Base-by-base conservation (phyloP, 768 basidiomycete genomes). In the Leccinum subtestaceum region DNA sequence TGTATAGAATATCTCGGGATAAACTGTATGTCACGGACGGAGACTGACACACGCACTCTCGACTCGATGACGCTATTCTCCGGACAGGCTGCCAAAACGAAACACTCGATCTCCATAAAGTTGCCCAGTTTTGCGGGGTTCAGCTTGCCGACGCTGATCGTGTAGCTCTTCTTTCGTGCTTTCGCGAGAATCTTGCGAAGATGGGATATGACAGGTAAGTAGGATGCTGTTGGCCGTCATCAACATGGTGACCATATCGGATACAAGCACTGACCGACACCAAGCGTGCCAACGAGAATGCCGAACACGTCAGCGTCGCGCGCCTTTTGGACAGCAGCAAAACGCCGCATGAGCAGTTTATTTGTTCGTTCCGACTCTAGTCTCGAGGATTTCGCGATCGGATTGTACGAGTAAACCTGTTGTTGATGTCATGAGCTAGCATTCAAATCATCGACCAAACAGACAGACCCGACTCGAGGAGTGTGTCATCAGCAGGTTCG, bases 31-130 rank as follows among this genome's bases (percentile, higher is more conserved):
- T 12, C 17, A 25, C n/a, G 1, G 3, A 17, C 25, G 47, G 15
- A 23, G 15, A 15, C 47, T 2, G 19, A 40, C 3, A 2, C 5
- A 65, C 72, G 6, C 45, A 82, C 88, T 76, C 89, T 89, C 4
- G 85, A 80, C 21, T 91, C 89, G 36, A 89, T 78, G 25, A 98
- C 69, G 54, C 89, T 91, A 65, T 96, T 96, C 71, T 99, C 95
- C 0, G 89, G 89, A 72, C 97, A 99, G 2, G 95, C 95, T 4
- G 97, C 91, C 58, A 97, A 80, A 17, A 98, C 88, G 67, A 94
- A 98, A 67, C 95, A 96, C 69, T 98, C 96, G 52, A 99, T 88
- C 71, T 98, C 95, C 67, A 91, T 82, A 72, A 98, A 98, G 73
- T 98, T 99, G 9, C 88, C 96, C 21, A 98, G 81, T 67, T 98